A percentile compares a stretch with the other conserved stretches of the same genome.
phyloP scores from a whole-genome alignment of 2,329 filamentous ascomycete genomes.

The Podosphaera aphanis region DNA sequence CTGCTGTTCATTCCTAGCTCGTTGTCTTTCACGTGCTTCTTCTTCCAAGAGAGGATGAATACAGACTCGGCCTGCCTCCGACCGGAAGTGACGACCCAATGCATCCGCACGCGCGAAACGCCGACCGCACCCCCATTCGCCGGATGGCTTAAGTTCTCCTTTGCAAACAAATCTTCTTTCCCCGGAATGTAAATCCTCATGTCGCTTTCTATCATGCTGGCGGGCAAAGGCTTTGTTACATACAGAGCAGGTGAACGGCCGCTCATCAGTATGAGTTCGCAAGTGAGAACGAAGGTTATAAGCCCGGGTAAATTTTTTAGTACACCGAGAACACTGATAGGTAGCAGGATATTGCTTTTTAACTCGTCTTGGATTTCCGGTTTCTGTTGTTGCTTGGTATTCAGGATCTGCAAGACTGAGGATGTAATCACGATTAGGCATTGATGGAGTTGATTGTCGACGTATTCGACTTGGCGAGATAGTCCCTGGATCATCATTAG shows the following conservation, averaged over 20 bases:
- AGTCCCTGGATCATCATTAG: conserved; percentile 29
- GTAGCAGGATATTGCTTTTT: conserved; percentile 86
- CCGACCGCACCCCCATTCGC: conserved; percentile 78
- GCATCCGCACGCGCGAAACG: conserved; percentile 90
- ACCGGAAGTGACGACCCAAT: conserved; percentile 79
- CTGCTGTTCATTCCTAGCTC: conserved; percentile 48
- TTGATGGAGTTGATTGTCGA: conserved; percentile 38
- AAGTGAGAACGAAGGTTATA: conserved; percentile 93
- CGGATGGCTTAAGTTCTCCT: conserved; percentile 61
- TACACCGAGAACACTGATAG: conserved; percentile 81
- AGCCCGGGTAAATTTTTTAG: conserved; percentile 85
- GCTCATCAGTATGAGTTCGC: conserved; percentile 88
- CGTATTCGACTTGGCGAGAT: conserved; percentile 21
- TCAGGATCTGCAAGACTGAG: conserved; percentile 75
- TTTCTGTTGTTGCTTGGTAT: conserved; percentile 43
- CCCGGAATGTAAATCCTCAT: conserved; percentile 85
- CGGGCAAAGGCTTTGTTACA: conserved; percentile 94
- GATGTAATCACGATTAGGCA: conserved; percentile 48
- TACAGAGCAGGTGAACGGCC: conserved; percentile 89
- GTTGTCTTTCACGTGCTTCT: conserved; percentile 64
- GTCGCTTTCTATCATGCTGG: conserved; percentile 89
- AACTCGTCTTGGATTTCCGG: conserved; percentile 45
- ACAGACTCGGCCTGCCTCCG: conserved; percentile 82
- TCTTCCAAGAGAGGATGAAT: conserved; percentile 95
- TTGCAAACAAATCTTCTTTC: conserved; percentile 98